Evolutionary conservation across 768 basidiomycete species (phyloP).

Genomic region (Kwoniella europaea): DNA sequence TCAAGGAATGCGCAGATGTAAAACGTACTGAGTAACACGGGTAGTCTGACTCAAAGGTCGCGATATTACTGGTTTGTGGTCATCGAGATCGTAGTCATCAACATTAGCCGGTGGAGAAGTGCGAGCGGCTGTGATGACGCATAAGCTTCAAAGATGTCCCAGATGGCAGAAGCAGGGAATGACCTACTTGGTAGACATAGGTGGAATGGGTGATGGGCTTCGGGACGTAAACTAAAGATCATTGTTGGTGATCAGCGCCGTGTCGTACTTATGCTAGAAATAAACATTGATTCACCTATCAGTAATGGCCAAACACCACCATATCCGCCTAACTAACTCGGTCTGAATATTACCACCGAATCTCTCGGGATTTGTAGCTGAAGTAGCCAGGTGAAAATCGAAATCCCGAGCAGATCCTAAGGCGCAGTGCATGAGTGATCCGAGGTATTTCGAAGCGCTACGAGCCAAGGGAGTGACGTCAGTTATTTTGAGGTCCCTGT

Average conservation of each 20-base stretch:
- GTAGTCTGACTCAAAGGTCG: slow-evolving; percentile 23
- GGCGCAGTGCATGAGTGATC: slow-evolving; percentile 32
- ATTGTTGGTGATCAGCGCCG: no score
- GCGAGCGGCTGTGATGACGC: slow-evolving; percentile 16
- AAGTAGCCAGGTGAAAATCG: slow-evolving; percentile 24
- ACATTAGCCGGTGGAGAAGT: slow-evolving; percentile 30
- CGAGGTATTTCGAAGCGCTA: slow-evolving; percentile 24
- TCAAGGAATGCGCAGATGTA: not conserved
- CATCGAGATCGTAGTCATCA: slow-evolving; percentile 25
- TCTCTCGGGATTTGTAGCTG: not conserved
- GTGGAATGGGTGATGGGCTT: slow-evolving; percentile 31
- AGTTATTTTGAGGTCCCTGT: no score
- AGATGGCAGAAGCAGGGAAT: not conserved
- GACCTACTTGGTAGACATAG: slow-evolving; percentile 13
- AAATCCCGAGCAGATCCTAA: slow-evolving; percentile 31
- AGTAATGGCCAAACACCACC: slow-evolving; percentile 32
- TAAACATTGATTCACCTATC: slow-evolving; percentile 19
- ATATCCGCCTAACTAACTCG: slow-evolving; percentile 25
- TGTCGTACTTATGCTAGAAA: no score
- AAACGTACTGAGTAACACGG: slow-evolving; percentile 27
- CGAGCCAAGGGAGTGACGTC: no score
- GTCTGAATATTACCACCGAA: slow-evolving; percentile 23
- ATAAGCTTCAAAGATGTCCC: not conserved
- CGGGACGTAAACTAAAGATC: slow-evolving; percentile 19
- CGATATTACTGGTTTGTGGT: slow-evolving; percentile 14